These are phyloP conservation scores for Colletotrichum neosansevieriae DNA, from an alignment of 2,329 filamentous ascomycete species.

Conservation along the genomic window DNA sequence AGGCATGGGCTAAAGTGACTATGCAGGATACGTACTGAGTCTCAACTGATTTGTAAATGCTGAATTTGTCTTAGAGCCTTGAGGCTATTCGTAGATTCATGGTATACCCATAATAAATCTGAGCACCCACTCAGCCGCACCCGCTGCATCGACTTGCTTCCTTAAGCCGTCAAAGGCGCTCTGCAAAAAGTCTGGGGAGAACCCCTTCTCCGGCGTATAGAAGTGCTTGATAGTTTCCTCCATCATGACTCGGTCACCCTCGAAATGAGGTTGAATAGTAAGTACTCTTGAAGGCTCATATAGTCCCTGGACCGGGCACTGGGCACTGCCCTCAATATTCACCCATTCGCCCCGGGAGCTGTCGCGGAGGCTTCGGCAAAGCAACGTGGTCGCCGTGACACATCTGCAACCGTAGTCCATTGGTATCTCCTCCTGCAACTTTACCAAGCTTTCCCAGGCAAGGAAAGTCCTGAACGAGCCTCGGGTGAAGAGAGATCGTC, in stretches of 20 bases:
- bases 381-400: constrained; percentile 58
- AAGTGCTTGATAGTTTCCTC: constrained; percentile 44
- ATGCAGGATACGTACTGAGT: no score
- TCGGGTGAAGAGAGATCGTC: constrained; percentile 53
- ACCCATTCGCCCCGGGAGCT: constrained; percentile 53
- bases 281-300: constrained; percentile 54
- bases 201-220: constrained; percentile 27
- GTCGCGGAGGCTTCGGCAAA: not conserved
- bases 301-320: constrained; percentile 58
- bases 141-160: constrained; percentile 10
- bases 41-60: no score
- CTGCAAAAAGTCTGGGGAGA: constrained; percentile 14
- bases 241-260: constrained; percentile 57
- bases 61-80: no score
- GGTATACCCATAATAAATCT: constrained; percentile 4
- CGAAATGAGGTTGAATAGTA: constrained; percentile 62
- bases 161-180: constrained; percentile 20
- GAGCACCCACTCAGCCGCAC: constrained; percentile 26
- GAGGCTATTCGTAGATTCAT: not conserved
- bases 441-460: constrained; percentile 45
- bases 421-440: not conserved
- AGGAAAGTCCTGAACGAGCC: constrained; percentile 55
- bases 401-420: constrained; percentile 56
- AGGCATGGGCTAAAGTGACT: no score
- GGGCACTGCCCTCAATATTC: constrained; percentile 55